A percentile compares a stretch with the other conserved stretches of the same genome.
Conservation (phyloP, 2,329 filamentous ascomycete species). For the Penicillium sp. region DNA sequence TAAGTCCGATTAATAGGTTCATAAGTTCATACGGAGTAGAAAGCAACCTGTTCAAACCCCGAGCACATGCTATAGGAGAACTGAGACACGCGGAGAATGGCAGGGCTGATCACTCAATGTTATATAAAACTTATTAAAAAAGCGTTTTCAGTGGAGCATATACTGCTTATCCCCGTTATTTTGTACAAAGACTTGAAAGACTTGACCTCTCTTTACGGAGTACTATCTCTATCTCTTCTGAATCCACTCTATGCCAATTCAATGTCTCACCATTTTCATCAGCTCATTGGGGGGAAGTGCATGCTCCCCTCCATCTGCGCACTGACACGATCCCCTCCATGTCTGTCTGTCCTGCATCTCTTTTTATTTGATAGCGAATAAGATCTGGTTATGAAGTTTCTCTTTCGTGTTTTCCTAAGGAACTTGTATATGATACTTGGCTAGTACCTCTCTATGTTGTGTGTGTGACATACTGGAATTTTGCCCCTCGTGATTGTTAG, state of each 20-base stretch:
- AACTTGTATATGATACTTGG: not conserved
- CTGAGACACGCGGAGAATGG: not conserved
- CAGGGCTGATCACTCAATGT: not conserved
- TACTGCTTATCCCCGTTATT: not conserved
- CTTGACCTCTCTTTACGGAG: not conserved
- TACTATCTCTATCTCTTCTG: not conserved
- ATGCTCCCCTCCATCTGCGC: not conserved
- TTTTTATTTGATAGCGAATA: not conserved
- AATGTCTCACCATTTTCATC: not conserved
- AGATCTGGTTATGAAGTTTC: not conserved
- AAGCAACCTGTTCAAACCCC: not conserved
- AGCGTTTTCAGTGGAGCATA: not conserved
- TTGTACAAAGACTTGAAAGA: not conserved
- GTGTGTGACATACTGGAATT: slow-evolving; percentile 3
- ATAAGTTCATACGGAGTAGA: not conserved
- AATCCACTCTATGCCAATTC: not conserved
- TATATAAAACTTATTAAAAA: not conserved
- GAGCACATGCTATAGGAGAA: not conserved
- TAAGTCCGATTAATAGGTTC: not conserved
- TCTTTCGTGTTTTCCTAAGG: not conserved
- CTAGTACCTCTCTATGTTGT: not conserved
- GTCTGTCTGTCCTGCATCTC: slow-evolving; percentile 4
- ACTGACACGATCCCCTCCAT: slow-evolving; percentile 10
- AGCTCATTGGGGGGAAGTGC: slow-evolving; percentile 1
- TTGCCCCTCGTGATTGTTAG: slow-evolving; percentile 1